These are phyloP conservation scores for Tremellales sp. DNA, from an alignment of 1,284 basidiomycete genomes.

Conservation along the genomic window DNA sequence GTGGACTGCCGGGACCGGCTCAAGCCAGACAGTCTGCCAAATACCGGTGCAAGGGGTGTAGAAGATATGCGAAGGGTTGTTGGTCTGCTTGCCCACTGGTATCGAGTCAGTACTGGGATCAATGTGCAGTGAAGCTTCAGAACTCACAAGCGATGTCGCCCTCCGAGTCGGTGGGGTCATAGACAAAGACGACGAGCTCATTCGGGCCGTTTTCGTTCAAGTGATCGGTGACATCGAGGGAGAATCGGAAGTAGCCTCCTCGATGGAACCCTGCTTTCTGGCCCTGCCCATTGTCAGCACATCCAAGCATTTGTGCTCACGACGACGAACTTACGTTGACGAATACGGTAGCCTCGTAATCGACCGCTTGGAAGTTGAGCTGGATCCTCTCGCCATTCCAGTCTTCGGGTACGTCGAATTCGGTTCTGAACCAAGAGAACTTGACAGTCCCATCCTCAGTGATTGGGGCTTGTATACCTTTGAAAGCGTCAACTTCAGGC, in stretches of 20 bases:
- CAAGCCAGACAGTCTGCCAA: slow-evolving; percentile 22
- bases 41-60: slow-evolving; percentile 22
- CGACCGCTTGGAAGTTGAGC: slow-evolving; percentile 23
- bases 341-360: slow-evolving; percentile 24
- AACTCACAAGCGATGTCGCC: slow-evolving; percentile 12
- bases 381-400: slow-evolving; percentile 15
- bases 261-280: slow-evolving; percentile 15
- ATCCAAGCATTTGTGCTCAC: background rate
- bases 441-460: slow-evolving; percentile 4
- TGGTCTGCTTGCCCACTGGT: slow-evolving; percentile 21
- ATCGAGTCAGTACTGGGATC: background rate
- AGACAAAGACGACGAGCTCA: slow-evolving; percentile 18
- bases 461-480: background rate
- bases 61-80: slow-evolving; percentile 18
- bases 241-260: slow-evolving; percentile 19
- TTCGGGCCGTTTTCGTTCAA: slow-evolving; percentile 12
- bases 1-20: slow-evolving; percentile 15
- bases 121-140: background rate
- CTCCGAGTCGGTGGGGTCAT: slow-evolving; percentile 19
- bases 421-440: slow-evolving; percentile 19
- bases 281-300: slow-evolving; percentile 5
- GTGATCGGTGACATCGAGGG: slow-evolving; percentile 12
- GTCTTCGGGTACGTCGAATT: slow-evolving; percentile 13
- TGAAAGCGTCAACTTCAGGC: slow-evolving; percentile 6
- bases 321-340: slow-evolving; percentile 10